Base-by-base conservation (phyloP, 1,284 basidiomycete species). In the Pholiota adiposa region DNA sequence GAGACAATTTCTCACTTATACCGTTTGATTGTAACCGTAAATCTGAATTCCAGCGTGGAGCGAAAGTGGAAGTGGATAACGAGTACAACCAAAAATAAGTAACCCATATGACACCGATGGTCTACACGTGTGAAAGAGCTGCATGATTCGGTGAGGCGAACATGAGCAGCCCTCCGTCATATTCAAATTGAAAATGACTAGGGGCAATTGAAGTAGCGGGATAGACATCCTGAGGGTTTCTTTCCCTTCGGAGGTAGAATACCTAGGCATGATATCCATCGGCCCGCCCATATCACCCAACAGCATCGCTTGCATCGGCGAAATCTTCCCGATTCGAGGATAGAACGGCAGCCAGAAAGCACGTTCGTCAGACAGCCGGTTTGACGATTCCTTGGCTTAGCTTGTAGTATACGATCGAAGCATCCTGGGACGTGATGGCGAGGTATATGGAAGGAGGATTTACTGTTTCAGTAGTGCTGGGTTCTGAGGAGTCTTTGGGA, bases 381-480 rank as follows among this genome's bases (percentile, higher is more conserved):
- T 92, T 93, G 59, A 86, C 82, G 19, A 93, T 89, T 57, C 90
- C 91, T 43, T 78, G 77, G 62, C 86, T 89, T 59, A 93, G 78
- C 65, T 90, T 91, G 73, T 93, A 93, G 72, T 93, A 93, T 48
- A 93, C 90, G 51, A 89, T 86, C 1, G 91, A 92, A 4, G 90
- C 87, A 67, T 93, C 91, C 55, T 90, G 85, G 0, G 87, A 82
- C 33, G 85, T 86, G 59, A 93, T 88, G 1, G 87, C 90, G 34
- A 93, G 73, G 68, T 85, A 89, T 38, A 92, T 72, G 57, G 84
- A 81, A n/a, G 75, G 65, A 2, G 82, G 79, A 46, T 9, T 48
- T 3, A 25, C 21, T 9, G 56, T 56, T 11, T 12, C 21, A 21
- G 25, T 27, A 23, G 41, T 48, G 14, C 33, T 31, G 8, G 44